Conservation (phyloP, 2,329 filamentous ascomycete genomes). For the Aciculosporium take region DNA sequence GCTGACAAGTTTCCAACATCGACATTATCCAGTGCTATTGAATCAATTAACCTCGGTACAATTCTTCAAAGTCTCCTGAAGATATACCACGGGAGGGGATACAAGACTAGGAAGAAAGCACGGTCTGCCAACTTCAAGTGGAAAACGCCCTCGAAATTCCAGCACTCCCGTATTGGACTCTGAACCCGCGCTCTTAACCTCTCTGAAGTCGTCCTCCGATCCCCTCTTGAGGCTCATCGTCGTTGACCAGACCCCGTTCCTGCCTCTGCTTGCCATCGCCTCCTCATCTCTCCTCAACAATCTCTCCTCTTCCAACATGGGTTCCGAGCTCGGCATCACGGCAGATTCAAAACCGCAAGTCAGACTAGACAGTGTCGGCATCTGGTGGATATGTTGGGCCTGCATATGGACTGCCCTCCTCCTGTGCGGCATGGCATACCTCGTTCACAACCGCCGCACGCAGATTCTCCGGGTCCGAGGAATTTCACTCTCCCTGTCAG, state of each 20-base stretch:
- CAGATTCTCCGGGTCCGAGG: constrained; percentile 26
- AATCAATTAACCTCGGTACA: not conserved
- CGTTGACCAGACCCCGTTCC: too few relatives aligned
- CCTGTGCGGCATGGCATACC: constrained; percentile 24
- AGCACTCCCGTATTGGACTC: too few relatives aligned
- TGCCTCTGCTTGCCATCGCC: too few relatives aligned
- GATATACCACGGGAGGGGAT: too few relatives aligned
- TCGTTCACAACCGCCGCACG: constrained; percentile 20
- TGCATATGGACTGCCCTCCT: constrained; percentile 21
- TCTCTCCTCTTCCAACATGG: constrained; percentile 10
- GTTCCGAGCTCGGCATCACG: constrained; percentile 13
- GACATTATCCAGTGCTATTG: not conserved
- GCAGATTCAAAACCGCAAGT: constrained; percentile 9
- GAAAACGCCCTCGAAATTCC: too few relatives aligned
- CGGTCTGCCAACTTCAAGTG: too few relatives aligned
- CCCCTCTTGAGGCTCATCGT: not conserved
- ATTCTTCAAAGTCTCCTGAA: too few relatives aligned
- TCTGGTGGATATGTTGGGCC: constrained; percentile 21
- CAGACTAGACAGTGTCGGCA: constrained; percentile 16
- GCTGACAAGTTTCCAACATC: not conserved
- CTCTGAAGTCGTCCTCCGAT: too few relatives aligned
- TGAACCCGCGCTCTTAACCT: too few relatives aligned
- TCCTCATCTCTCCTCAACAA: too few relatives aligned
- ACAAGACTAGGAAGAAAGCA: too few relatives aligned
- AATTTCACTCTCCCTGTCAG: constrained; percentile 24